Conservation (phyloP, 306 rosid species). For the Ochetophila trinervis region DNA sequence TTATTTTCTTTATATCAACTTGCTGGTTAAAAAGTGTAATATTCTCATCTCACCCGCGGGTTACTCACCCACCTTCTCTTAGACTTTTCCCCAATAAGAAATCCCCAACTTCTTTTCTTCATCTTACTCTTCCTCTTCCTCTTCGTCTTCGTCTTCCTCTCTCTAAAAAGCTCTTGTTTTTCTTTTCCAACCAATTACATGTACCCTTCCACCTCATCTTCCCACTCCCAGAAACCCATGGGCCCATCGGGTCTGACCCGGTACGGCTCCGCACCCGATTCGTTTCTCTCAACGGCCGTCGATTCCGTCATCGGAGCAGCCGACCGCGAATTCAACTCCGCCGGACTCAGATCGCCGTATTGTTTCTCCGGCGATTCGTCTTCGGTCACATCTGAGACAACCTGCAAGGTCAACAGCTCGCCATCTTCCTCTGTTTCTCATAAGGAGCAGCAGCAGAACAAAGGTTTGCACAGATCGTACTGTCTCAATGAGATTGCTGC, state of each 20-base stretch:
- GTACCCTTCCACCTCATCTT: background rate
- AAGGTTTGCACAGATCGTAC: constrained; percentile 37
- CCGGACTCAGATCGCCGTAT: background rate
- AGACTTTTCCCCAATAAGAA: background rate
- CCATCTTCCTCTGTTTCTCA: background rate
- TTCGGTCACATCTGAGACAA: constrained; percentile 7
- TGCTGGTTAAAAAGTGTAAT: too few relatives aligned
- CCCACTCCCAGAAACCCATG: background rate
- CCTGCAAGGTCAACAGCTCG: constrained; percentile 36
- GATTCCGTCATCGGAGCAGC: background rate
- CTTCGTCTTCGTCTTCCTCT: background rate
- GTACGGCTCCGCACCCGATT: background rate
- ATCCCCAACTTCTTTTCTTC: background rate
- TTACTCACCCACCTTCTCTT: background rate
- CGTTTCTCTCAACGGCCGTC: background rate
- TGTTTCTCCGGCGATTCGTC: background rate
- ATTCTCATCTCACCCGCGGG: background rate
- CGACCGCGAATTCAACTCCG: background rate
- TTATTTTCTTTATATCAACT: too few relatives aligned
- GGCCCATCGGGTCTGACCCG: background rate
- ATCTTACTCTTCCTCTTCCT: background rate
- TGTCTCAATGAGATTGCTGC: constrained; percentile 31
- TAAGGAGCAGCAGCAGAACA: background rate
- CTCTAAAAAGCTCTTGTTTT: too few relatives aligned
- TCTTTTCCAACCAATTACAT: background rate